Base-by-base conservation (phyloP, 306 rosid genomes). In the Oemleria cerasiformis region DNA sequence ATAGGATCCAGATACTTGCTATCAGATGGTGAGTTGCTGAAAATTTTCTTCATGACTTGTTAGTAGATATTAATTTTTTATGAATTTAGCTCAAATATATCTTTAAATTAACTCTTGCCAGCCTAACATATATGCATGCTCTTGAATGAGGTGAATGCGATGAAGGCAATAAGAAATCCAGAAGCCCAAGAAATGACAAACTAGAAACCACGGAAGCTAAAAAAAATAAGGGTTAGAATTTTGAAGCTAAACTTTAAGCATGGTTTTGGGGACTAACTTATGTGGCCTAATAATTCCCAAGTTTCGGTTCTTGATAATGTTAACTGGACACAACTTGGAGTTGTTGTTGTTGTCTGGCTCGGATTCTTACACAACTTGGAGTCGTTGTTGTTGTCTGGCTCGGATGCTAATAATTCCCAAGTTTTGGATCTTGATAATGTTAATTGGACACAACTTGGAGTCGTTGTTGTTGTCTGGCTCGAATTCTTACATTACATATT, bases 361-460 rank as follows among this genome's bases (percentile, higher is more conserved):
- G n/a, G n/a, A n/a, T n/a, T n/a, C n/a, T n/a, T n/a, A n/a, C n/a
- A n/a, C n/a, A n/a, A n/a, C n/a, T n/a, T n/a, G n/a, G n/a, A n/a
- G n/a, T n/a, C n/a, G n/a, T n/a, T n/a, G n/a, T n/a, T n/a, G n/a
- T n/a, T n/a, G n/a, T n/a, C n/a, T n/a, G n/a, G n/a, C n/a, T n/a
- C n/a, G n/a, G n/a, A n/a, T n/a, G n/a, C n/a, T n/a, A n/a, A n/a
- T n/a, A n/a, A n/a, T n/a, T n/a, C n/a, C n/a, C n/a, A n/a, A n/a
- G n/a, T n/a, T n/a, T n/a, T n/a, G n/a, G n/a, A n/a, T n/a, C 55
- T 83, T 65, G 70, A 78, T 70, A 89, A 89, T 63, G 73, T 89
- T 8, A 59, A 30, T 71, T 87, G 96, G 96, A 87, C 75, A 80
- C 90, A 87, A 70, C 67, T 87, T 38, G 96, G 92, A 67, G 85